Percentiles rank a stretch among this genome's conserved stretches.
Conservation (phyloP, 495 filamentous ascomycete species). For the Xylaria palmicola region DNA sequence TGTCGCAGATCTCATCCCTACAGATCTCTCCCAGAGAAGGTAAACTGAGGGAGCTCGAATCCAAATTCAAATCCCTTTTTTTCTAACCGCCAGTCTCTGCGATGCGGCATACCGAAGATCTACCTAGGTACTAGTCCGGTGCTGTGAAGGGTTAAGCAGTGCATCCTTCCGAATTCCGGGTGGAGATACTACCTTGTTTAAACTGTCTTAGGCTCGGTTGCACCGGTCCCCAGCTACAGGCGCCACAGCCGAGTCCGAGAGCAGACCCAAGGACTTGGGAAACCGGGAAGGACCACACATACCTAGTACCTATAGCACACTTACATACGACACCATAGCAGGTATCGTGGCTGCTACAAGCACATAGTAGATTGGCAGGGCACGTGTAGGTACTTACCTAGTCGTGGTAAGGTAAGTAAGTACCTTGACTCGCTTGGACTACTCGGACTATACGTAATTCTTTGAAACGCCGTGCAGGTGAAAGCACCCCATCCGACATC, state of each 20-base stretch:
- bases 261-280: no score
- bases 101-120: no score
- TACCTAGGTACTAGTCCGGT: no score
- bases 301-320: background rate
- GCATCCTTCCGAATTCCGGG: background rate
- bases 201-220: slow-evolving; percentile 7
- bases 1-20: no score
- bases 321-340: background rate
- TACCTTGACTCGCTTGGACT: background rate
- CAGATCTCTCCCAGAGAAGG: background rate
- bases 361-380: no score
- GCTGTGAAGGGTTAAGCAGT: background rate
- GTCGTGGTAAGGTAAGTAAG: slow-evolving; percentile 1
- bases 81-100: background rate
- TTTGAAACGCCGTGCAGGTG: background rate
- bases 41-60: background rate
- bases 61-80: background rate
- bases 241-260: slow-evolving; percentile 14
- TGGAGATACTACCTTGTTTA: no score
- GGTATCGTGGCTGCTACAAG: background rate
- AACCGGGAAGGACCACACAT: slow-evolving; percentile 14
- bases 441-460: no score
- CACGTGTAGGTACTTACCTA: no score
- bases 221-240: slow-evolving; percentile 2
- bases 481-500: background rate